Evolutionary conservation across 768 basidiomycete species (phyloP), one percentile per base, ranked within the genome.

Genomic region (Macrolepiota dolichaula): DNA sequence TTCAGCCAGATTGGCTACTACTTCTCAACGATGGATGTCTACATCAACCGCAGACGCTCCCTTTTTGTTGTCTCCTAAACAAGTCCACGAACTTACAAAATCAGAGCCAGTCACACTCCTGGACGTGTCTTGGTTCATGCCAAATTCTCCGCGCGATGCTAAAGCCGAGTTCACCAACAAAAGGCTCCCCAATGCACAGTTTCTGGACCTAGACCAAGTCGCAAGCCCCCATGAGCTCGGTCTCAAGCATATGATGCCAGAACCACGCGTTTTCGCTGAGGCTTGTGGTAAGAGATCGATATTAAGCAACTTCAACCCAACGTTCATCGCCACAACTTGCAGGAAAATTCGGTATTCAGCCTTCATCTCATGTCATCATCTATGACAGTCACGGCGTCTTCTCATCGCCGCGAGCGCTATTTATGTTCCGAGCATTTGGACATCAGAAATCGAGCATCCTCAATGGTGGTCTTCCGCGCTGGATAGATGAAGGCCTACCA

Each of bases 81-180:
- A 81, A 64, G 76, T 84, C 44, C 75, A 71, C 29, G 74, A 78
- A 47, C 71, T 74, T 29, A 68, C 74, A 2, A 69, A 66, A 27
- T 64, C 76, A 9, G 61, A 73, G 51, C 63, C 71, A 24, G 72
- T 85, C 35, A 72, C 76, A 9, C 72, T 89, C 65, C 77, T 88
- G 36, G 96, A 98, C 69, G 86, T 87, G 24, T 87, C 85, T 53
- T 98, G 96, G 96, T 89, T 92, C 72, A 97, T 98, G 96, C 96
- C 96, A 54, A 91, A 87, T 72, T 83, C 88, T 36, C 78, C 86
- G 1, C 84, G 95, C 58, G 85, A 85, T 54, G 80, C 90, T 1
- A 72, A 72, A n/a, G 72, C 83, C 32, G 95, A 96, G 73, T 96
- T 86, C 65, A 70, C 78, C 22, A 71, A 76, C 27, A 86, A 83